phyloP scores from a whole-genome alignment of 441 rosid genomes.

The Hypseocharis bilobata region DNA sequence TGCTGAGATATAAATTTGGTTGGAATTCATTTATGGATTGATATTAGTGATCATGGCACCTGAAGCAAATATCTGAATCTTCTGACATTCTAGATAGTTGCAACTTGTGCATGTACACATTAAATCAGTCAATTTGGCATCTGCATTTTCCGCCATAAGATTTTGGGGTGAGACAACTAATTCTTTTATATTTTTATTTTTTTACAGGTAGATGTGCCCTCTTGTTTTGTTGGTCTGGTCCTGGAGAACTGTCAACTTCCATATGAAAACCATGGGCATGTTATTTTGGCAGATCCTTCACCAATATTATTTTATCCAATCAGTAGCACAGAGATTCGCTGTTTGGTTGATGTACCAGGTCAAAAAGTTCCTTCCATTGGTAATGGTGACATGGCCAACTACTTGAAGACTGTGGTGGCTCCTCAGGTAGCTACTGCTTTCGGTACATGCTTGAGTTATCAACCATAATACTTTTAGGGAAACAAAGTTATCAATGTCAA shows the following conservation, averaged over 20 bases:
- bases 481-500: neutral
- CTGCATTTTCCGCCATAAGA: no score
- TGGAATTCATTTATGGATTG: no score
- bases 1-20: neutral
- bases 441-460: neutral
- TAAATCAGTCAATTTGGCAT: no score
- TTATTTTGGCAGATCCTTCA: constrained; percentile 24
- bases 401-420: constrained; percentile 22
- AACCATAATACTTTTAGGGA: neutral
- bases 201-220: constrained; percentile 23
- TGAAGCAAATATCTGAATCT: neutral
- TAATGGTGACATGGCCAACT: constrained; percentile 24
- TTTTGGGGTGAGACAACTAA: neutral
- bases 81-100: neutral
- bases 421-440: constrained; percentile 17
- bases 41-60: neutral
- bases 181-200: neutral
- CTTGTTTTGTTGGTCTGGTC: constrained; percentile 23
- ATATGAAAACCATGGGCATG: constrained; percentile 22
- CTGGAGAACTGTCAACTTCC: constrained; percentile 27
- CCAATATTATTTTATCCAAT: constrained; percentile 24
- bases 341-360: constrained; percentile 29
- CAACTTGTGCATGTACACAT: neutral
- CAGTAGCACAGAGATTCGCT: constrained; percentile 22
- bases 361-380: constrained; percentile 25